These are phyloP conservation scores for Penicillium sp. DNA, from an alignment of 2,329 filamentous ascomycete species.

Conservation along the genomic window DNA sequence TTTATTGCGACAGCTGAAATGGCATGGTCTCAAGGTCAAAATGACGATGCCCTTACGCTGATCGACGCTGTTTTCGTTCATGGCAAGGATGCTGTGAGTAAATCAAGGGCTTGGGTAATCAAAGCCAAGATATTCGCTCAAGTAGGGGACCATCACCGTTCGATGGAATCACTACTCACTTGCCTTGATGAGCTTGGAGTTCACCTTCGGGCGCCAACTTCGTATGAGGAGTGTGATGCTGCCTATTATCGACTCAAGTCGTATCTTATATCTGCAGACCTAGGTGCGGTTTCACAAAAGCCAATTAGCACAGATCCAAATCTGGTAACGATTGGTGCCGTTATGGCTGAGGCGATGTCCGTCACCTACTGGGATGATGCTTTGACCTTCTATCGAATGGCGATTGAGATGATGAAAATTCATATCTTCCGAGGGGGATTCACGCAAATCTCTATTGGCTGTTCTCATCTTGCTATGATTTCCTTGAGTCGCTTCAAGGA, in stretches of 20 bases:
- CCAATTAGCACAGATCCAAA: slow-evolving; percentile 49
- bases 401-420: slow-evolving; percentile 61
- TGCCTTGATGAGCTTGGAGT: slow-evolving; percentile 73
- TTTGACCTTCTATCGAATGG: slow-evolving; percentile 62
- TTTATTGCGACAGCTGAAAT: slow-evolving; percentile 82
- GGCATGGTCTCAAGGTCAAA: slow-evolving; percentile 76
- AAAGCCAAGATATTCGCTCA: slow-evolving; percentile 79
- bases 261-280: slow-evolving; percentile 63
- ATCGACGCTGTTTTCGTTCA: slow-evolving; percentile 71
- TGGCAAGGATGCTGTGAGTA: slow-evolving; percentile 74
- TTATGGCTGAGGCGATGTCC: slow-evolving; percentile 62
- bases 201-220: slow-evolving; percentile 66
- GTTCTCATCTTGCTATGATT: slow-evolving; percentile 62
- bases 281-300: slow-evolving; percentile 41
- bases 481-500: slow-evolving; percentile 62
- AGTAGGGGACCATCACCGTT: slow-evolving; percentile 70
- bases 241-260: slow-evolving; percentile 69
- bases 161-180: slow-evolving; percentile 71
- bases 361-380: slow-evolving; percentile 65
- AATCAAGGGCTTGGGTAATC: slow-evolving; percentile 81
- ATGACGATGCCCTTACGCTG: slow-evolving; percentile 68
- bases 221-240: slow-evolving; percentile 76
- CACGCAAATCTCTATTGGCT: slow-evolving; percentile 62
- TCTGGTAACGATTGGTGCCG: slow-evolving; percentile 53
- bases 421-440: slow-evolving; percentile 61